These are phyloP conservation scores for Lasiosphaeris hirsuta DNA, from an alignment of 495 filamentous ascomycete species.

Conservation along the genomic window DNA sequence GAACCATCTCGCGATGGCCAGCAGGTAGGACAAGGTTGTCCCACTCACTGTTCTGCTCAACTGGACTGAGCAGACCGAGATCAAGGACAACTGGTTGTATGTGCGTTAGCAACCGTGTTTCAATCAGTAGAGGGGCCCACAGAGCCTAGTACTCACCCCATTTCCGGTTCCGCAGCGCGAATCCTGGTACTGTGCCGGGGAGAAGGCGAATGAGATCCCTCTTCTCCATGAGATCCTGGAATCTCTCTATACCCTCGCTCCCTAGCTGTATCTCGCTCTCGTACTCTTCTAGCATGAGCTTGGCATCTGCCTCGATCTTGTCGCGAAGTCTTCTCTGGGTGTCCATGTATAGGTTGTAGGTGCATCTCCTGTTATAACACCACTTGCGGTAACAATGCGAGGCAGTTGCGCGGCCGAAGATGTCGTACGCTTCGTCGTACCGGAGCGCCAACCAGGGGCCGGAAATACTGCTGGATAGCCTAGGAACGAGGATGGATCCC, in stretches of 20 bases:
- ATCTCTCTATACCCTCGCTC: neutral
- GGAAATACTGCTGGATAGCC: neutral
- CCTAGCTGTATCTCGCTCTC: neutral
- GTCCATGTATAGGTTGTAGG: neutral
- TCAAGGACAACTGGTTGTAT: conserved; percentile 19
- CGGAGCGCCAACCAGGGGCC: neutral
- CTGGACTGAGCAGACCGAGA: conserved; percentile 14
- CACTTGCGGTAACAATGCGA: neutral
- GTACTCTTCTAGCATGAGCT: conserved; percentile 3
- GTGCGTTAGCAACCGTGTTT: neutral
- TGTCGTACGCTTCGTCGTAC: neutral
- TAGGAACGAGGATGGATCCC: neutral
- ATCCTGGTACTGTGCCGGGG: conserved; percentile 37
- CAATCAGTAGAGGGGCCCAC: too few relatives aligned
- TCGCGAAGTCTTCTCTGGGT: neutral
- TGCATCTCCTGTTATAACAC: neutral
- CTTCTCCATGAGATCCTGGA: neutral
- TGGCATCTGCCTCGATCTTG: neutral
- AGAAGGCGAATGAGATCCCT: conserved; percentile 32
- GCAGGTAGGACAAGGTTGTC: conserved; percentile 28
- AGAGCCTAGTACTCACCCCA: conserved; percentile 35
- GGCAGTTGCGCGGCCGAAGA: neutral
- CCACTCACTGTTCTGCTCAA: conserved; percentile 27
- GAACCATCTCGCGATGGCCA: conserved; percentile 32
- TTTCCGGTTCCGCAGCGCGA: conserved; percentile 37